Conservation (phyloP, 805 yeast genomes). For the Wickerhamomyces canadensis region DNA sequence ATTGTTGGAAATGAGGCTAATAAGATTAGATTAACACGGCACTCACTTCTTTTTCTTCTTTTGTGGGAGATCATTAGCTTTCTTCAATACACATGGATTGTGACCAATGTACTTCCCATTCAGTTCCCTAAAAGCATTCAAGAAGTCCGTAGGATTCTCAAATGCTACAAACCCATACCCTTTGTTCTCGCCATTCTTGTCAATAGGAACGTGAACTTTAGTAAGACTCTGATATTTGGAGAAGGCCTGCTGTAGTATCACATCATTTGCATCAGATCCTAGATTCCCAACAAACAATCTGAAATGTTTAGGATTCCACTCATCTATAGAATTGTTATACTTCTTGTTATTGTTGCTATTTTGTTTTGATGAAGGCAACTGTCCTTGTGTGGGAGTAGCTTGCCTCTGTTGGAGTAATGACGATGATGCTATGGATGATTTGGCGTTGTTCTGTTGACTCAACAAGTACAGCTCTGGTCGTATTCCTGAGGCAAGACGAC, state of each 20-base stretch:
- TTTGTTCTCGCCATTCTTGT: constrained; percentile 36
- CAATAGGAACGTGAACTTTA: constrained; percentile 56
- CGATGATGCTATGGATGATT: constrained; percentile 3
- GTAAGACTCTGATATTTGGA: constrained; percentile 44
- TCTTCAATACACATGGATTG: constrained; percentile 64
- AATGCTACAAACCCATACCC: constrained; percentile 79
- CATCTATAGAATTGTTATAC: constrained; percentile 39
- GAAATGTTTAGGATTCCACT: constrained; percentile 70
- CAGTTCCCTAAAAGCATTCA: constrained; percentile 67
- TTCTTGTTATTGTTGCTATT: too few relatives aligned
- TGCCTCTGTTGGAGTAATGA: constrained; percentile 9
- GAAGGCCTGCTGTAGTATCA: constrained; percentile 49
- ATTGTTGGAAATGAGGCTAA: too few relatives aligned
- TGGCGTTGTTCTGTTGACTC: constrained; percentile 19
- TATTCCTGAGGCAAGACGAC: constrained; percentile 46
- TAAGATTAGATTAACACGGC: background rate
- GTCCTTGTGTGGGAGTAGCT: constrained; percentile 1
- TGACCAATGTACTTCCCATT: constrained; percentile 73
- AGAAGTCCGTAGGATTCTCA: constrained; percentile 56
- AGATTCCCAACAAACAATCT: constrained; percentile 71
- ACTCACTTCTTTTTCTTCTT: constrained; percentile 26
- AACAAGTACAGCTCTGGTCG: constrained; percentile 41
- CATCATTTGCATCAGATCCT: constrained; percentile 61
- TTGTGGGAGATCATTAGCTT: constrained; percentile 38
- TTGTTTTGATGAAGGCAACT: too few relatives aligned